A percentile compares a stretch with the other conserved stretches of the same genome.
Conservation (phyloP, 2,329 filamentous ascomycete genomes). For the Paracoccidioides brasiliensis region DNA sequence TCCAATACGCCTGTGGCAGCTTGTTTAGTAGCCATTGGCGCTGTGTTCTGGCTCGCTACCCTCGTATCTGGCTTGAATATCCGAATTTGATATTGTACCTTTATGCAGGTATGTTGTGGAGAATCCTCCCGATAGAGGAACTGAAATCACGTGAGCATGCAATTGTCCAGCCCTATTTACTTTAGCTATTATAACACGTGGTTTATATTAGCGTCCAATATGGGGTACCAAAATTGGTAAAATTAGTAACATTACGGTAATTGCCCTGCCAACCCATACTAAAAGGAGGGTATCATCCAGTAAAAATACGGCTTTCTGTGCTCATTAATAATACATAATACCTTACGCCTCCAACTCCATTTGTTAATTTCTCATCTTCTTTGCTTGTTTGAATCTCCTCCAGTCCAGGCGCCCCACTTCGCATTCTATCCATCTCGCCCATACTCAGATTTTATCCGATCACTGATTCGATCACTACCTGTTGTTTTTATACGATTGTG, state of each 20-base stretch:
- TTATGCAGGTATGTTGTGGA: not conserved
- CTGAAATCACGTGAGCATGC: not conserved
- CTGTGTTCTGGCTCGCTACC: not conserved
- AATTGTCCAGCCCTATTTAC: not conserved
- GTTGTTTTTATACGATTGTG: not conserved
- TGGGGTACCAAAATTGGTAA: not conserved
- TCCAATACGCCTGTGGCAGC: constrained; percentile 41
- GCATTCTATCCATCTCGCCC: not conserved
- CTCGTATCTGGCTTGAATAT: not conserved
- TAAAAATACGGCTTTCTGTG: not conserved
- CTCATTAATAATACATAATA: not conserved
- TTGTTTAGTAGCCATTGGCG: constrained; percentile 9
- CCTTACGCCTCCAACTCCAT: not conserved
- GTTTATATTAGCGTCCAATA: not conserved
- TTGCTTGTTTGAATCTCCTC: not conserved
- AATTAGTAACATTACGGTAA: not conserved
- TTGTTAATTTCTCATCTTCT: not conserved
- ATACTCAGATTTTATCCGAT: not conserved
- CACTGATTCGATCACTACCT: not conserved
- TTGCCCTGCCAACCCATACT: not conserved
- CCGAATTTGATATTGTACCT: constrained; percentile 5
- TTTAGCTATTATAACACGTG: not conserved
- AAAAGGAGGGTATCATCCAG: not conserved
- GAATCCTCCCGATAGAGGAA: not conserved
- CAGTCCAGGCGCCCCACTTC: not conserved